Evolutionary conservation across 352 stramenopile genomes (phyloP).

Genomic region (Globisporangium okanoganense): DNA sequence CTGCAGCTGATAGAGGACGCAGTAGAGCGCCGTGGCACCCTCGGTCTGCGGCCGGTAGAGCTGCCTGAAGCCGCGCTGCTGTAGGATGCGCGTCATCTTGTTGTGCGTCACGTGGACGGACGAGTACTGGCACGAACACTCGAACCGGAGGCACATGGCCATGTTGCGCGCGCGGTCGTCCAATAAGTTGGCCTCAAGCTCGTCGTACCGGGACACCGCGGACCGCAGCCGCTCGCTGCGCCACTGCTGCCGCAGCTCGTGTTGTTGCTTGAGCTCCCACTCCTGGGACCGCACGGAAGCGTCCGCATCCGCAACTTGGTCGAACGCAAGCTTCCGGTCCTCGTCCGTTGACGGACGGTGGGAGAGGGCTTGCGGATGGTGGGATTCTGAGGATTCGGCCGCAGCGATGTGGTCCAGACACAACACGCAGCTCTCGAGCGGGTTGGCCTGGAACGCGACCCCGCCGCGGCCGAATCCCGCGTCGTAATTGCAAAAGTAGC

Average conservation of each 20-base stretch:
- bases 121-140: constrained; percentile 70
- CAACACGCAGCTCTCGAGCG: constrained; percentile 48
- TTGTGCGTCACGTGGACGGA: constrained; percentile 48
- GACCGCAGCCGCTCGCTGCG: constrained; percentile 8
- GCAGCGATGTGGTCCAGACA: constrained; percentile 40
- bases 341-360: not conserved
- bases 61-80: constrained; percentile 39
- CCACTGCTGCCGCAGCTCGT: constrained; percentile 11
- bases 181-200: constrained; percentile 62
- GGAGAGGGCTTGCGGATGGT: not conserved
- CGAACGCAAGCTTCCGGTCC: constrained; percentile 4
- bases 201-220: constrained; percentile 29
- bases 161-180: constrained; percentile 70
- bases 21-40: constrained; percentile 51
- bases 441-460: constrained; percentile 31
- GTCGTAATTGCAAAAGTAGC: constrained; percentile 85
- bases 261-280: constrained; percentile 26
- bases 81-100: constrained; percentile 66
- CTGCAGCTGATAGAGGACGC: constrained; percentile 57
- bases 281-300: constrained; percentile 15
- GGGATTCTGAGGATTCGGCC: constrained; percentile 10
- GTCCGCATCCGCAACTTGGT: constrained; percentile 14
- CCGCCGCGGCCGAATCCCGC: constrained; percentile 42
- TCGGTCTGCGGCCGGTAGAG: constrained; percentile 38
- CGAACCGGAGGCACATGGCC: constrained; percentile 58